These are phyloP conservation scores for Leucosporidium scottii DNA, from an alignment of 768 basidiomycete genomes.

Conservation along the genomic window DNA sequence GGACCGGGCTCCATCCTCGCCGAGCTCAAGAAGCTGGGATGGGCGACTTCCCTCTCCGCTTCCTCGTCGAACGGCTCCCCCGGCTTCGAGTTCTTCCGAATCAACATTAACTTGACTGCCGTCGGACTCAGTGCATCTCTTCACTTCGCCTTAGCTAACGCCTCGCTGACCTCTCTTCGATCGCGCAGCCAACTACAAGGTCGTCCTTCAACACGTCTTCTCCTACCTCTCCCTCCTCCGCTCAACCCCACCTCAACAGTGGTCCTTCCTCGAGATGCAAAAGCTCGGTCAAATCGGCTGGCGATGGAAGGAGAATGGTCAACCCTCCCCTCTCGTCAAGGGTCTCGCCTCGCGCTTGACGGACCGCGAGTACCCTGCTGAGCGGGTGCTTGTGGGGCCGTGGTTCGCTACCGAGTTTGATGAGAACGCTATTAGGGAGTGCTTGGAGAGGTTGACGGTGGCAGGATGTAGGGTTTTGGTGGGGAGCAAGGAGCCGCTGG, in stretches of 20 bases:
- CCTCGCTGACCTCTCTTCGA: neutral
- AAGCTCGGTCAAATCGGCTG: slow-evolving; percentile 67
- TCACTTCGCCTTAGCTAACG: neutral
- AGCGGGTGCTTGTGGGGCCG: slow-evolving; percentile 62
- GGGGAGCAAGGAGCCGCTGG: slow-evolving; percentile 65
- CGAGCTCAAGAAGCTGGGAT: slow-evolving; percentile 59
- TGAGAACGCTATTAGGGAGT: slow-evolving; percentile 53
- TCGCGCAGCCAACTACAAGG: slow-evolving; percentile 60
- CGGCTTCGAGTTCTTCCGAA: slow-evolving; percentile 78
- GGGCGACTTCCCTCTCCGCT: slow-evolving; percentile 50
- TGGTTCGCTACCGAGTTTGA: slow-evolving; percentile 71
- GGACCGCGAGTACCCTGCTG: slow-evolving; percentile 68
- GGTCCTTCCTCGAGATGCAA: slow-evolving; percentile 66
- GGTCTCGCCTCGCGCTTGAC: slow-evolving; percentile 43
- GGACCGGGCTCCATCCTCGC: slow-evolving; percentile 73
- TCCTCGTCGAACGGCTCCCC: slow-evolving; percentile 57
- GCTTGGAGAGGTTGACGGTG: slow-evolving; percentile 56
- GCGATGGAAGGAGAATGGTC: slow-evolving; percentile 62
- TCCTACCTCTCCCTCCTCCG: slow-evolving; percentile 55
- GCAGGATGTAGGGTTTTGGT: slow-evolving; percentile 61
- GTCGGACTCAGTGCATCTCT: slow-evolving; percentile 67
- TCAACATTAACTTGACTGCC: slow-evolving; percentile 66
- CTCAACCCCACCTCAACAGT: slow-evolving; percentile 42
- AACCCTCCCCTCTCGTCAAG: slow-evolving; percentile 1
- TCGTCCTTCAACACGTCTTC: slow-evolving; percentile 62